A percentile compares a stretch with the other conserved stretches of the same genome.
Conservation (phyloP, 2,329 filamentous ascomycete genomes). For the Leptosphaerulina australis region DNA sequence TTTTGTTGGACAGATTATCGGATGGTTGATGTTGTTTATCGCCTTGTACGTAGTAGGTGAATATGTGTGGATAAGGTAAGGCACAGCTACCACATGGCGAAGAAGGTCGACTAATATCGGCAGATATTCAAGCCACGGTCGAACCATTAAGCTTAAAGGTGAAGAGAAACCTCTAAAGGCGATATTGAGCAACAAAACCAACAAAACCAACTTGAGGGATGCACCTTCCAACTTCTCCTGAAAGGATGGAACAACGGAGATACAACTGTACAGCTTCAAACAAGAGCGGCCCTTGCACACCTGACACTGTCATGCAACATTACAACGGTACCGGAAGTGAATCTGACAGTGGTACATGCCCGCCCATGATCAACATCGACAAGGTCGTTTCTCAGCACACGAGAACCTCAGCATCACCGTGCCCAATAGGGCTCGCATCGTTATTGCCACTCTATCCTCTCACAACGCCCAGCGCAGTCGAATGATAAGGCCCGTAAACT, state of each 20-base stretch:
- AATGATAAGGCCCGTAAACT: no score
- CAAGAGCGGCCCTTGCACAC: no score
- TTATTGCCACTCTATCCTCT: no score
- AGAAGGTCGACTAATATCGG: conserved; percentile 2
- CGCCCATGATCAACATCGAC: no score
- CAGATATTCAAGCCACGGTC: conserved; percentile 19
- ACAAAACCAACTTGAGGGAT: background rate
- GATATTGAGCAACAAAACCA: background rate
- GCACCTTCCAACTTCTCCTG: conserved; percentile 1
- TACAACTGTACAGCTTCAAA: background rate
- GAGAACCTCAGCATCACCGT: no score
- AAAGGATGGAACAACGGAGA: background rate
- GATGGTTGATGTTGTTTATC: conserved; percentile 25
- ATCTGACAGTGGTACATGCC: no score
- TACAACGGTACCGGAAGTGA: no score
- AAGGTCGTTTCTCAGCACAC: no score
- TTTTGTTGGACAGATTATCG: conserved; percentile 28
- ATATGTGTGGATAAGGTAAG: conserved; percentile 32
- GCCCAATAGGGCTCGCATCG: no score
- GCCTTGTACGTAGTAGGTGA: conserved; percentile 26
- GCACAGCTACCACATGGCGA: background rate
- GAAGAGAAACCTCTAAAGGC: conserved; percentile 30
- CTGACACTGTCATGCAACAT: no score
- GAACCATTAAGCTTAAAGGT: conserved; percentile 30
- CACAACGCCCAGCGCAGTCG: no score